phyloP scores from a whole-genome alignment of 2,329 filamentous ascomycete species.

The Cadophora luteo-olivacea region DNA sequence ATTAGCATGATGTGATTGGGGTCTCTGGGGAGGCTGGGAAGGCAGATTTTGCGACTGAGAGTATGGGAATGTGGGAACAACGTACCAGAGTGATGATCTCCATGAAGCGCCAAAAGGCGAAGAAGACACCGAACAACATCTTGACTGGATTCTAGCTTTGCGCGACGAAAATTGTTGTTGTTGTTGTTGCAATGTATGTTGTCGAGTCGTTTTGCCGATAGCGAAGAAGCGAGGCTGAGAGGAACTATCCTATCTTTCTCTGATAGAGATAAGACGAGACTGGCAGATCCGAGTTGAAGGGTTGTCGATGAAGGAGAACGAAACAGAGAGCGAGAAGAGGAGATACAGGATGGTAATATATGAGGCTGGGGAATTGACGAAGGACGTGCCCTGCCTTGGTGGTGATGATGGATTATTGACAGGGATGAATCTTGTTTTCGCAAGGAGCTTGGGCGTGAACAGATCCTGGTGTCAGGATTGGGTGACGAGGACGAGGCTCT shows the following conservation, averaged over 20 bases:
- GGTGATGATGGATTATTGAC: conserved; percentile 16
- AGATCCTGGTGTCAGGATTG: not conserved
- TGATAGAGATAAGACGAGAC: conserved; percentile 6
- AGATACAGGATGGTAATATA: conserved; percentile 3
- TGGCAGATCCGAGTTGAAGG: not conserved
- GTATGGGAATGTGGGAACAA: conserved; percentile 17
- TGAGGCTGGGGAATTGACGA: conserved; percentile 7
- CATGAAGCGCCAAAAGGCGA: conserved; percentile 66
- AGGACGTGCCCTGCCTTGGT: conserved; percentile 14
- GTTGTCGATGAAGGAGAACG: conserved; percentile 8
- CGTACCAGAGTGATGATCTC: conserved; percentile 69
- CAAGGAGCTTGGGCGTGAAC: not conserved
- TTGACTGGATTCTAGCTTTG: conserved; percentile 24
- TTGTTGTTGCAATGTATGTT: not conserved
- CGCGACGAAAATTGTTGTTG: conserved; percentile 3
- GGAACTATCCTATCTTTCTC: not conserved
- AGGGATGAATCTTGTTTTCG: conserved; percentile 34
- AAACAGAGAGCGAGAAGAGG: conserved; percentile 8
- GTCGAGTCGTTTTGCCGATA: not conserved
- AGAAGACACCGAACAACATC: conserved; percentile 69
- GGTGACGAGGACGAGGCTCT: conserved; percentile 14
- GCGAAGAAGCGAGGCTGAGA: conserved; percentile 13
- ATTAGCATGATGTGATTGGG: conserved; percentile 18
- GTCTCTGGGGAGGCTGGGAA: not conserved
- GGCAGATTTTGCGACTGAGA: not conserved